phyloP scores from a whole-genome alignment of 208 protist genomes.

The Acanthamoeba healyi region DNA sequence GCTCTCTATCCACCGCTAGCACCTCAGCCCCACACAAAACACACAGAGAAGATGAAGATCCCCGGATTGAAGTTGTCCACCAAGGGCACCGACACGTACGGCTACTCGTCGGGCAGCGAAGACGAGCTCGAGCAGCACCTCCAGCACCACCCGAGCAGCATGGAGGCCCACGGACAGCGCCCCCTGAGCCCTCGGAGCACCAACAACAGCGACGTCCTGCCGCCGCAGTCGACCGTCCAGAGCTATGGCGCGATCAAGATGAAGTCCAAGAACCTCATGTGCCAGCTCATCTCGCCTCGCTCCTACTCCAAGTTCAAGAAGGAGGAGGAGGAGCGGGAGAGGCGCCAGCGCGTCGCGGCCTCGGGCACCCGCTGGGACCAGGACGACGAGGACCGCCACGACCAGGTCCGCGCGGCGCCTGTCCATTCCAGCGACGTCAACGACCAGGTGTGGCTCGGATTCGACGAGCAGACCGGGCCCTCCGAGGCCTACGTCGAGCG shows the following conservation, averaged over 20 bases:
- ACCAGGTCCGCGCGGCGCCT: neutral
- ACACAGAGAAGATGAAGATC: constrained; percentile 3
- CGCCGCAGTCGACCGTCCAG: neutral
- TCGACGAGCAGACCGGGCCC: neutral
- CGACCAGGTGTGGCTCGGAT: constrained; percentile 40
- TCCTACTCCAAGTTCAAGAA: constrained; percentile 54
- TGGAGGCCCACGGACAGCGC: neutral
- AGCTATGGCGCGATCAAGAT: constrained; percentile 37
- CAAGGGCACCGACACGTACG: neutral
- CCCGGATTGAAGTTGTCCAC: neutral
- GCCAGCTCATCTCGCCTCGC: constrained; percentile 37
- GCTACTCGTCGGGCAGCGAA: neutral
- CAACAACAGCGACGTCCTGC: neutral
- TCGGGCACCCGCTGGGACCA: neutral
- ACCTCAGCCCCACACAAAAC: neutral
- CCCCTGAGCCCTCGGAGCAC: neutral
- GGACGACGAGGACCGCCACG: neutral
- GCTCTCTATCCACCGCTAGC: no score
- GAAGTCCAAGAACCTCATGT: constrained; percentile 49
- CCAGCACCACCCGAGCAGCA: neutral
- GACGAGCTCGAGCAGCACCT: neutral
- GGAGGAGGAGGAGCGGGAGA: constrained; percentile 1
- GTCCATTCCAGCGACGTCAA: neutral
- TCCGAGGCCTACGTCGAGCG: constrained; percentile 28
- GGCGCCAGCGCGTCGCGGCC: neutral